Evolutionary conservation across 2,329 filamentous ascomycete genomes (phyloP).

Genomic region (Fusarium oligoseptatum): DNA sequence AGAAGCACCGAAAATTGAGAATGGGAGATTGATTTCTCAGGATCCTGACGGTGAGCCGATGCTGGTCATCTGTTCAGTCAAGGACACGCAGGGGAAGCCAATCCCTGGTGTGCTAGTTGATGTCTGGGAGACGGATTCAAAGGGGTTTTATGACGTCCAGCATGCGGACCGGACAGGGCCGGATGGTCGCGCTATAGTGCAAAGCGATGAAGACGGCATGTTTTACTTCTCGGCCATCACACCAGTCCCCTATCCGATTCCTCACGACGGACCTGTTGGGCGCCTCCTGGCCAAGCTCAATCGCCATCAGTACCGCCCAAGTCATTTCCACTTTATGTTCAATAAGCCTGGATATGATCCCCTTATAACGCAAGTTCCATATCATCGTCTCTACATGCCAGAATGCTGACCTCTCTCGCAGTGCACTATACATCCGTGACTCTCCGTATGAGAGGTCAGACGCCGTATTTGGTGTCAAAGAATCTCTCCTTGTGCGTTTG

Average conservation of each 20-base stretch:
- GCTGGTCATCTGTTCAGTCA: constrained; percentile 76
- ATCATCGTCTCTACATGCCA: constrained; percentile 49
- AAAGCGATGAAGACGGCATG: constrained; percentile 44
- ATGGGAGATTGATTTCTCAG: constrained; percentile 71
- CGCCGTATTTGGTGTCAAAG: constrained; percentile 86
- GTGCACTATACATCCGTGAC: constrained; percentile 79
- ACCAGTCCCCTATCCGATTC: constrained; percentile 88
- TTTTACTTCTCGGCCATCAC: constrained; percentile 88
- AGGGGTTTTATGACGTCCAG: constrained; percentile 83
- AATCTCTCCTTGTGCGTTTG: constrained; percentile 78
- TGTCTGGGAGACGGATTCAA: constrained; percentile 83
- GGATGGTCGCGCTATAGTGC: constrained; percentile 48
- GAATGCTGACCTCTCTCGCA: constrained; percentile 43
- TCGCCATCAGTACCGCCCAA: constrained; percentile 80
- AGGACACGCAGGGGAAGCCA: constrained; percentile 71
- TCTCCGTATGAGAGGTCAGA: constrained; percentile 88
- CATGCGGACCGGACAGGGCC: constrained; percentile 66
- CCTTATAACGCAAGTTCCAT: constrained; percentile 22
- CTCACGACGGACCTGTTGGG: constrained; percentile 86
- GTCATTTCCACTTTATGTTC: constrained; percentile 93
- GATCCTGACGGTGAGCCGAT: constrained; percentile 75
- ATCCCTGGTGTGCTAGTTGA: constrained; percentile 76
- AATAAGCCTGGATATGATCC: constrained; percentile 53
- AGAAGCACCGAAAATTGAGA: constrained; percentile 68
- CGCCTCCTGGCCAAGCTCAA: constrained; percentile 73